Conservation (phyloP, 345 rosid genomes). For the Bretschneidera sinensis region DNA sequence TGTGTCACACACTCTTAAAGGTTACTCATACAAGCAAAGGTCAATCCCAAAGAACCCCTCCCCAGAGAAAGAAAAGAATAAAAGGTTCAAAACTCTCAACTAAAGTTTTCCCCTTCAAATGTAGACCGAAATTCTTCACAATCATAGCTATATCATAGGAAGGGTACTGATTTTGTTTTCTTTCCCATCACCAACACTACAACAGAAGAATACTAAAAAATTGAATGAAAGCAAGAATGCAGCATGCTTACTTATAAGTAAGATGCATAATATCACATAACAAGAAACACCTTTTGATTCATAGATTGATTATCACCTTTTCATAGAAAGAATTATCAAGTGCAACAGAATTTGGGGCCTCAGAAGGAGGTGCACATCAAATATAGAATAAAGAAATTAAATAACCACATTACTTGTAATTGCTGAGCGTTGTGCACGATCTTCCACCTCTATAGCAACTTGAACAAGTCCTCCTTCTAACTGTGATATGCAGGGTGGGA, state of each 20-base stretch:
- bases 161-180: too few relatives aligned
- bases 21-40: too few relatives aligned
- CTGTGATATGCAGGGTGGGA: conserved; percentile 92
- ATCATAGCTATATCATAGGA: background rate
- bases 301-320: too few relatives aligned
- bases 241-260: too few relatives aligned
- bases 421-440: conserved; percentile 90
- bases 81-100: background rate
- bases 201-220: too few relatives aligned
- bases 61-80: background rate
- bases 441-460: conserved; percentile 94
- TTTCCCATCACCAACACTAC: too few relatives aligned
- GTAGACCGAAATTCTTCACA: background rate
- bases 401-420: conserved; percentile 57
- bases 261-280: too few relatives aligned
- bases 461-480: conserved; percentile 91
- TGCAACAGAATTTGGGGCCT: background rate
- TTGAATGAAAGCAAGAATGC: too few relatives aligned
- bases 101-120: background rate
- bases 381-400: background rate
- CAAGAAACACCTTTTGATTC: too few relatives aligned
- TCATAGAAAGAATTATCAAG: background rate
- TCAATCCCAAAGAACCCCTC: too few relatives aligned
- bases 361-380: background rate
- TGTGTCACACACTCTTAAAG: too few relatives aligned